Evolutionary conservation across 108 stramenopile species (phyloP).

Genomic region (Epipyxis sp.): DNA sequence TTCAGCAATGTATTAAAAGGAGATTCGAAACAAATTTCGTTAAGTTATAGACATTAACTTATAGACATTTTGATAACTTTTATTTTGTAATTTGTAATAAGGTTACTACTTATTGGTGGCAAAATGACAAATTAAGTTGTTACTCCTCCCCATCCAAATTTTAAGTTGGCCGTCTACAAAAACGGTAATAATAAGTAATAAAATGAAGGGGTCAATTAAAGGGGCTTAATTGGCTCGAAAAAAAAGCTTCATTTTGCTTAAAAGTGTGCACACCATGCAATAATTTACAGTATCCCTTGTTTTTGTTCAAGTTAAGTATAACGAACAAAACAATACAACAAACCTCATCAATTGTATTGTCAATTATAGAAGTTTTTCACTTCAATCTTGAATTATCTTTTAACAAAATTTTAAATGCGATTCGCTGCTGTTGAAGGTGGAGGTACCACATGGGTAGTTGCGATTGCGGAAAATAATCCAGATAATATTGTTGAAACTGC

Average conservation of each 20-base stretch:
- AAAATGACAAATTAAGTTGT: no score
- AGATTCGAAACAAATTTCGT: no score
- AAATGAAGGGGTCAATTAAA: not conserved
- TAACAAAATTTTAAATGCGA: conserved; percentile 31
- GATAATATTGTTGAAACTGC: conserved; percentile 40
- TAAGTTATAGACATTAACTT: no score
- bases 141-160: no score
- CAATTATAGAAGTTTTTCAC: not conserved
- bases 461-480: conserved; percentile 52
- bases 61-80: no score
- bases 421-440: conserved; percentile 90
- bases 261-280: not conserved
- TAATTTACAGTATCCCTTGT: not conserved
- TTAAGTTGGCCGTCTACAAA: not conserved
- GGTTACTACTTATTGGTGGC: no score
- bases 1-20: no score
- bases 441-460: conserved; percentile 83
- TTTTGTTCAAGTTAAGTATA: not conserved
- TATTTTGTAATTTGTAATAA: no score
- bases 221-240: not conserved
- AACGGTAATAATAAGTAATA: not conserved
- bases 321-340: not conserved
- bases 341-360: not conserved
- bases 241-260: not conserved
- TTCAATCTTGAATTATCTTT: not conserved